These are phyloP conservation scores for Arbutus unedo DNA, from an alignment of 148 eudicot species.

Conservation along the genomic window DNA sequence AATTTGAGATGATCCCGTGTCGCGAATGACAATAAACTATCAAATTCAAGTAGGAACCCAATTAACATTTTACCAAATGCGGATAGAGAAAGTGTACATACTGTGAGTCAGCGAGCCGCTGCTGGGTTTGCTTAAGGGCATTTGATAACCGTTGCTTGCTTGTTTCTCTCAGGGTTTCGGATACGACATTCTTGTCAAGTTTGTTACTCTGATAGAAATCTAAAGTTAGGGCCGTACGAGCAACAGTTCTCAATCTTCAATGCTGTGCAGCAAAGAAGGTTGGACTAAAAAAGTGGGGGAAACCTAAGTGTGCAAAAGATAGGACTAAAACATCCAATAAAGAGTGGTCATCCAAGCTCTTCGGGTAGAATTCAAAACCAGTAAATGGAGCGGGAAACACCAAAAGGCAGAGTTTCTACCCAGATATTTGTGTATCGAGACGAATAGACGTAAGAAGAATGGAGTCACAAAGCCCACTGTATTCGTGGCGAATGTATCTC, in stretches of 20 bases:
- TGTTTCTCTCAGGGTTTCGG: conserved; percentile 57
- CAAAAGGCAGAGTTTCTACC: background rate
- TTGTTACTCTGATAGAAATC: conserved; percentile 42
- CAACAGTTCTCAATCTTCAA: conserved; percentile 1
- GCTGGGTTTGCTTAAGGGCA: conserved; percentile 59
- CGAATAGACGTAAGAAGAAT: background rate
- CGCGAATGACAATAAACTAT: background rate
- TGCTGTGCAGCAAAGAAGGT: background rate
- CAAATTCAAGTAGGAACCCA: background rate
- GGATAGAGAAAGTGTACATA: conserved; percentile 21
- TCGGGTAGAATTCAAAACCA: background rate
- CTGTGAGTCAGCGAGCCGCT: conserved; percentile 48
- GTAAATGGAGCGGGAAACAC: background rate
- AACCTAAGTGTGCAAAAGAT: background rate
- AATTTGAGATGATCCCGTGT: background rate
- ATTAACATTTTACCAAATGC: background rate
- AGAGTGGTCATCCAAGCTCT: conserved; percentile 1
- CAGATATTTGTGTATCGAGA: background rate
- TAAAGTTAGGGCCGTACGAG: conserved; percentile 11
- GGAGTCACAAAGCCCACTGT: background rate
- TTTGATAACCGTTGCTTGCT: conserved; percentile 65
- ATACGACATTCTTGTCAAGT: conserved; percentile 58
- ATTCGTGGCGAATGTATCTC: background rate
- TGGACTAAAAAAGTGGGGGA: background rate
- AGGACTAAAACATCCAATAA: background rate